Evolutionary conservation across 2,329 filamentous ascomycete genomes (phyloP), one percentile per base, ranked within the genome.

Genomic region (Westerdykella sp.): DNA sequence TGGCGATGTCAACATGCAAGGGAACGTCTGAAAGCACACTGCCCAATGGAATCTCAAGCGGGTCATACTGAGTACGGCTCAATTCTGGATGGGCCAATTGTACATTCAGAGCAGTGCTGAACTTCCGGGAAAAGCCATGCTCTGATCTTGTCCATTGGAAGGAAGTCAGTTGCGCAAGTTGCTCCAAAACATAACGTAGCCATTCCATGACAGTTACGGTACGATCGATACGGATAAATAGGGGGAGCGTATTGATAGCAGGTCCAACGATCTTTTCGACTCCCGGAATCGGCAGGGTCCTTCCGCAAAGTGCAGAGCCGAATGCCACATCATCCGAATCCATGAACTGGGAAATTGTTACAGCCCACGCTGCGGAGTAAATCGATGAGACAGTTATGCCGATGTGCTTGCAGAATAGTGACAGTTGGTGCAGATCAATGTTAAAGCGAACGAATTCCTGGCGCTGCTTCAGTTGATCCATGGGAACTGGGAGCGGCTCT

Each of bases 341-440:
- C 5, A 51, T 51, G 37, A 63, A 69, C 12, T 39, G 40, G 1
- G 54, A 52, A 2, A 71, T 40, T 5, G 53, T 41, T 2, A 72
- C 28, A 1, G 56, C 65, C 69, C 69, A 73, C 1, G 66, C 69
- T 3, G 63, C 63, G 37, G 63, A 51, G 25, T 60, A 60, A 12
- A 59, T 32, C 5, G 50, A 39, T 21, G 53, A 49, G 1, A 48
- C 11, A 7, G 51, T 48, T 9, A 54, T 40, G 16, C 44, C 41
- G 16, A 1, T 30, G 10, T 18, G 25, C 31, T 32, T 44, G 38
- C 15, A 41, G 32, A 18, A 39, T 35, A n/a, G 37, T 28, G 28
- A 15, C 25, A 43, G 35, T 42, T 36, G 14, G 6, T 12, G 9
- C 18, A 31, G 13, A 18, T 31, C 25, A 37, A 32, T 41, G 21